Percentiles rank a stretch among this genome's conserved stretches.
These are phyloP conservation scores for Trichoderma orchidacearum DNA, from an alignment of 495 filamentous ascomycete genomes.

Conservation along the genomic window DNA sequence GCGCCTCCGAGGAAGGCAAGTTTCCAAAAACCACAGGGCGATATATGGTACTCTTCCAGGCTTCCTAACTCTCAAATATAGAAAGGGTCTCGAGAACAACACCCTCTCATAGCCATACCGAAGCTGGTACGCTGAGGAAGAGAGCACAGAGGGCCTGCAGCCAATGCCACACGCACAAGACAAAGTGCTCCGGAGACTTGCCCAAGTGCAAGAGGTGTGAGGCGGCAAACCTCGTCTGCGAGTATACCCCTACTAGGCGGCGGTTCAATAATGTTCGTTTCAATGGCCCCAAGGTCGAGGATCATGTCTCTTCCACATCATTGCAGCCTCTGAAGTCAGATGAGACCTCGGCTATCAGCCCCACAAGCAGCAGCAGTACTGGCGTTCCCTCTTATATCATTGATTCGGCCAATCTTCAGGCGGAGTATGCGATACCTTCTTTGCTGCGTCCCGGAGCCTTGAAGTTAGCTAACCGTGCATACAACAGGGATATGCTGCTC, in stretches of 20 bases:
- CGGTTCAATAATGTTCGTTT: conserved; percentile 5
- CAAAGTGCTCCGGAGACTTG: conserved; percentile 9
- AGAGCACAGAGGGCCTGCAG: conserved; percentile 7
- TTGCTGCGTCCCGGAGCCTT: background rate
- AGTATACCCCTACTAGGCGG: conserved; percentile 5
- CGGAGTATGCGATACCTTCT: background rate
- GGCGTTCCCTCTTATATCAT: background rate
- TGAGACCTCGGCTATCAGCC: background rate
- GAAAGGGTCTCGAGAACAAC: conserved; percentile 4
- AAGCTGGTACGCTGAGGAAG: conserved; percentile 7
- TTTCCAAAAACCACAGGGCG: background rate
- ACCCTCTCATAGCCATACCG: conserved; percentile 7
- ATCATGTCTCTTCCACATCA: background rate
- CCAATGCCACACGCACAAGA: conserved; percentile 8
- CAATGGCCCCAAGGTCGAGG: background rate
- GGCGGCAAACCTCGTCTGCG: conserved; percentile 3
- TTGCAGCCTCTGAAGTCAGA: background rate
- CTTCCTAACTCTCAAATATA: background rate
- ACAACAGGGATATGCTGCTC: conserved; percentile 1
- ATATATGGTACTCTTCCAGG: background rate
- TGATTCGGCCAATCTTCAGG: background rate
- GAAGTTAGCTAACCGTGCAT: background rate
- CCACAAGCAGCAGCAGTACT: background rate
- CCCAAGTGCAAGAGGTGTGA: conserved; percentile 8
- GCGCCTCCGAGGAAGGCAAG: background rate